A percentile compares a stretch with the other conserved stretches of the same genome.
Conservation (phyloP, 2,329 filamentous ascomycete genomes). For the Aureobasidium subglaciale region DNA sequence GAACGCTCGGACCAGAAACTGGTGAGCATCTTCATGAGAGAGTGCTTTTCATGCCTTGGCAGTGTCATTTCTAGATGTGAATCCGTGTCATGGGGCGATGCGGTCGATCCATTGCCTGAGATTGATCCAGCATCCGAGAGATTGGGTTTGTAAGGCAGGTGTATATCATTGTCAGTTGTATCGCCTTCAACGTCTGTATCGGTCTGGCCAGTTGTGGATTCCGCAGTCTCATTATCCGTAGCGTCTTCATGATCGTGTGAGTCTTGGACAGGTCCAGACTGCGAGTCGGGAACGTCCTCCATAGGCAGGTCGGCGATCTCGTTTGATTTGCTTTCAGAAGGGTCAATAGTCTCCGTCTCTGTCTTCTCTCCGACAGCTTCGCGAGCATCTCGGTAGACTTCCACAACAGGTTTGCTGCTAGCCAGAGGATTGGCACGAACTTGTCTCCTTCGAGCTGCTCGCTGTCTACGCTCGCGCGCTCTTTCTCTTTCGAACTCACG, state of each 20-base stretch:
- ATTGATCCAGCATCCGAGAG: slow-evolving; percentile 25
- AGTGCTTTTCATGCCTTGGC: slow-evolving; percentile 87
- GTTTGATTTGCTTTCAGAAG: not conserved
- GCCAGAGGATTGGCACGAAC: slow-evolving; percentile 82
- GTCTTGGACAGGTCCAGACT: not conserved
- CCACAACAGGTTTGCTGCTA: slow-evolving; percentile 89
- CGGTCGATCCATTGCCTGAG: slow-evolving; percentile 46
- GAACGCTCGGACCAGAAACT: slow-evolving; percentile 99
- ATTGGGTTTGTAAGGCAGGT: slow-evolving; percentile 53
- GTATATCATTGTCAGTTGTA: slow-evolving; percentile 64
- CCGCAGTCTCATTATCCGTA: slow-evolving; percentile 25
- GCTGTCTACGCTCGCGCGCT: slow-evolving; percentile 72
- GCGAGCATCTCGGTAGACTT: slow-evolving; percentile 89
- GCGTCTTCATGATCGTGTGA: slow-evolving; percentile 18
- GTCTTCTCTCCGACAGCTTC: slow-evolving; percentile 60
- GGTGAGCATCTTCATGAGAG: slow-evolving; percentile 87
- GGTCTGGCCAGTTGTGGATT: slow-evolving; percentile 30
- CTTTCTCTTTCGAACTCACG: slow-evolving; percentile 95
- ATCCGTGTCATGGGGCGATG: slow-evolving; percentile 44
- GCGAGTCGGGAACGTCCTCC: slow-evolving; percentile 11
- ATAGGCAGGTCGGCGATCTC: slow-evolving; percentile 1
- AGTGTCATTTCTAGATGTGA: slow-evolving; percentile 63
- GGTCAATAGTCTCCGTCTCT: not conserved
- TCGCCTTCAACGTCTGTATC: slow-evolving; percentile 46
- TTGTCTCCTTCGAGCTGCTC: slow-evolving; percentile 67